Conservation (phyloP, 805 yeast species). For the Cyberlindnera nakhonratchasimensis region DNA sequence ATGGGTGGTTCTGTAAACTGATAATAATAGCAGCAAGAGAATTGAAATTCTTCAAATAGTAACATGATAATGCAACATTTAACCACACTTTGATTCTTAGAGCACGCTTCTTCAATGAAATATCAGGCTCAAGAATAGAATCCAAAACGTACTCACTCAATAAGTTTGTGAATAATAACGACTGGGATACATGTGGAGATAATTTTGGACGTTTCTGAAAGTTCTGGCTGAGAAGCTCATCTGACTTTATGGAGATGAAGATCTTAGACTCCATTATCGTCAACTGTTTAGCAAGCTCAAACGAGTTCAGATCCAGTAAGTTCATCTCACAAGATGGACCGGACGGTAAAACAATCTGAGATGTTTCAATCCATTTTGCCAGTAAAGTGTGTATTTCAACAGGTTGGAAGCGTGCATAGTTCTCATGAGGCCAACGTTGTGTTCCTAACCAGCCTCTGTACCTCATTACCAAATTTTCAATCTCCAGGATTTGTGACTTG, state of each 20-base stretch:
- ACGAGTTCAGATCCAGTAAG: slow-evolving; percentile 50
- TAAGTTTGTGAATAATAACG: slow-evolving; percentile 66
- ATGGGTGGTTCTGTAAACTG: slow-evolving; percentile 66
- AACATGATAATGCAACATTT: slow-evolving; percentile 67
- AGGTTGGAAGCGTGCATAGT: slow-evolving; percentile 20
- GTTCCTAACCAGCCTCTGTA: slow-evolving; percentile 48
- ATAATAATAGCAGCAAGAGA: slow-evolving; percentile 78
- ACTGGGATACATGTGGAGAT: slow-evolving; percentile 61
- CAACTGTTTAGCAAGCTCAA: slow-evolving; percentile 74
- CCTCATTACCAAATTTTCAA: slow-evolving; percentile 47
- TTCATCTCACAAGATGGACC: slow-evolving; percentile 15
- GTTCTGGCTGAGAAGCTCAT: slow-evolving; percentile 64
- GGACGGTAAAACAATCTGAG: slow-evolving; percentile 36
- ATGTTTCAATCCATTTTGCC: slow-evolving; percentile 55
- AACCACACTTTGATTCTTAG: slow-evolving; percentile 66
- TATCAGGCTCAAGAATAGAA: slow-evolving; percentile 53
- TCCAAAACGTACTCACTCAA: slow-evolving; percentile 72
- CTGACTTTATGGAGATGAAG: slow-evolving; percentile 59
- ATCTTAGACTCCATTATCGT: slow-evolving; percentile 68
- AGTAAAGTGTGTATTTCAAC: slow-evolving; percentile 23
- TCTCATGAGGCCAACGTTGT: slow-evolving; percentile 23
- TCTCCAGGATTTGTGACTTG: slow-evolving; percentile 30
- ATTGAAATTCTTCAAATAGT: slow-evolving; percentile 71
- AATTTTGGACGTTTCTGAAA: slow-evolving; percentile 53
- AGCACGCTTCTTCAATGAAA: slow-evolving; percentile 45